These are phyloP conservation scores for Hyphopichia pseudoburtonii DNA, from an alignment of 1,139 yeast genomes.

Conservation along the genomic window DNA sequence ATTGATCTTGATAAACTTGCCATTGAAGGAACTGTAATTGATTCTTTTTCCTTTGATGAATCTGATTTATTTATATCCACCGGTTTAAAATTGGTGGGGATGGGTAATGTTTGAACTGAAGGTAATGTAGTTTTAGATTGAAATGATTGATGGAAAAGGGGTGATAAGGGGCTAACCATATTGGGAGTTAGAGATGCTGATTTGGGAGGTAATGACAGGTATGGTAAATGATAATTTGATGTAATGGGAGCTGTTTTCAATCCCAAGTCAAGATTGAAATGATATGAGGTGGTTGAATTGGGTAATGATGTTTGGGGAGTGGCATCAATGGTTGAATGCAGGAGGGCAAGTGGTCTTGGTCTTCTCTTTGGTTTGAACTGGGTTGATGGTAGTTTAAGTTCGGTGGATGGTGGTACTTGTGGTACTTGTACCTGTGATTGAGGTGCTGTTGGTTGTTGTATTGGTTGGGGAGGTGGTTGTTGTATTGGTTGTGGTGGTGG, in stretches of 20 bases:
- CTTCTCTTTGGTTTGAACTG: slow-evolving; percentile 42
- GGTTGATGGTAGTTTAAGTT: slow-evolving; percentile 26
- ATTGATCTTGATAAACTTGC: background rate
- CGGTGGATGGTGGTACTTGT: slow-evolving; percentile 3
- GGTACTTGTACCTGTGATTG: slow-evolving; percentile 4
- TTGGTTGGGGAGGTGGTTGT: slow-evolving; percentile 6
- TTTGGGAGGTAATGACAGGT: slow-evolving; percentile 10
- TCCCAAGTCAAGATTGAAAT: too few species aligned
- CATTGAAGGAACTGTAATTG: background rate
- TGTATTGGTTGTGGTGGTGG: slow-evolving; percentile 9
- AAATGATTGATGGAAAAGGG: slow-evolving; percentile 41
- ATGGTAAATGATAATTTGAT: too few species aligned
- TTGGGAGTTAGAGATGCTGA: slow-evolving; percentile 31
- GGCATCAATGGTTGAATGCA: slow-evolving; percentile 23
- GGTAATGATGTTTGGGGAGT: slow-evolving; percentile 9
- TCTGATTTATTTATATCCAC: background rate
- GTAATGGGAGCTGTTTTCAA: too few species aligned
- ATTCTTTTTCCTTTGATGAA: background rate
- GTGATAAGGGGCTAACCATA: slow-evolving; percentile 41
- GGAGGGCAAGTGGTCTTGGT: slow-evolving; percentile 43
- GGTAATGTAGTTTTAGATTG: background rate
- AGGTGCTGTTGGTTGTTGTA: slow-evolving; percentile 6
- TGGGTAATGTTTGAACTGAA: slow-evolving; percentile 3
- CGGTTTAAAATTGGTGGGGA: slow-evolving; percentile 3
- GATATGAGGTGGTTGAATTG: slow-evolving; percentile 17